phyloP scores from a whole-genome alignment of 768 basidiomycete species.

The Ramaria sp. region DNA sequence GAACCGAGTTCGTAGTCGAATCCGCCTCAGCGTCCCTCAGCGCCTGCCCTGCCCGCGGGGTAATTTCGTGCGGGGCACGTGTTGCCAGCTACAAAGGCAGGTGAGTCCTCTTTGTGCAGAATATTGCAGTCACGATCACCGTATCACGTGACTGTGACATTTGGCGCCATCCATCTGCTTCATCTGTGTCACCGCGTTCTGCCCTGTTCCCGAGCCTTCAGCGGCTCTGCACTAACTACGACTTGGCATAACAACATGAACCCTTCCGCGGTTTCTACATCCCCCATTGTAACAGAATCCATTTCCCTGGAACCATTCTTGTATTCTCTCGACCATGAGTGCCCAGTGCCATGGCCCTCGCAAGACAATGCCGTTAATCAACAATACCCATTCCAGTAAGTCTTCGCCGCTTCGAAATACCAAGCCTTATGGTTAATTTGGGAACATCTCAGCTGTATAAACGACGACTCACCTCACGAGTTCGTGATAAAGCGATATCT shows the following conservation, averaged over 20 bases:
- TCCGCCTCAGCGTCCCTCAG: no score
- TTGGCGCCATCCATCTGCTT: neutral
- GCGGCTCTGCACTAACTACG: no score
- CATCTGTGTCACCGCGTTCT: neutral
- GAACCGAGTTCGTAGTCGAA: no score
- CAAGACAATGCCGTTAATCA: constrained; percentile 49
- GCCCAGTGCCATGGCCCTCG: constrained; percentile 37
- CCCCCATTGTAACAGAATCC: neutral
- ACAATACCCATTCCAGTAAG: constrained; percentile 41
- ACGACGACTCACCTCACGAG: constrained; percentile 40
- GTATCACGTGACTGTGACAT: neutral
- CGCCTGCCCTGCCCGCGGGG: no score
- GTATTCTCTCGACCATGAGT: neutral
- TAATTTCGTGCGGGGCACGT: no score
- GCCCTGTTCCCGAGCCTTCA: no score
- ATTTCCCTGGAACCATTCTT: neutral
- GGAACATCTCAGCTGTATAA: constrained; percentile 17
- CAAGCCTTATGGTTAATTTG: neutral
- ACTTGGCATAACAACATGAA: no score
- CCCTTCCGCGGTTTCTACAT: neutral
- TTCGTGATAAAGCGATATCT: constrained; percentile 56
- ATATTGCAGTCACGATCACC: no score
- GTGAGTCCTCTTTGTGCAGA: no score
- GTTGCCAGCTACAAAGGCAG: no score
- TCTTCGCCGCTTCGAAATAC: neutral